Evolutionary conservation across 208 protist genomes (phyloP), one percentile per base, ranked within the genome.

Genomic region (Crithidia expoeki): DNA sequence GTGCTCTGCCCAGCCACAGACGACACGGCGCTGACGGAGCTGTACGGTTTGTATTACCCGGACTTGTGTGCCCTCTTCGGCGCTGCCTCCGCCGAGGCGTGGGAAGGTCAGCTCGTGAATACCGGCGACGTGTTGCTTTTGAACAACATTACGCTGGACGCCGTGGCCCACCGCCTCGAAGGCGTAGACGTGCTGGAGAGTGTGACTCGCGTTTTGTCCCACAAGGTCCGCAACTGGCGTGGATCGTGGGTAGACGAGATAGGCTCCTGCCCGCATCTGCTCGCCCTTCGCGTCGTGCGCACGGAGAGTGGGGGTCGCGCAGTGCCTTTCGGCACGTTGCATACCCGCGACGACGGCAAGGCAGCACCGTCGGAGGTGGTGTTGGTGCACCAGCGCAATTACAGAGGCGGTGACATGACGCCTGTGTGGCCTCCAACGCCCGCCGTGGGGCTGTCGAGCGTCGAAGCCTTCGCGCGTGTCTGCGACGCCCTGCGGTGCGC

Each of bases 91-190:
- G 77, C 76, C 9, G 28, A 42, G 7, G 44, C 68, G 23, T 75
- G 92, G 55, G 52, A 90, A 53, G 85, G 81, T 0, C 65, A 75
- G 38, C 57, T 93, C n/a, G 71, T 95, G n/a, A 78, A 76, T 52
- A 76, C 82, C 23, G 85, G 85, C n/a, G 85, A 92, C 49, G 77
- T 93, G 51, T 55, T 93, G 38, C 74, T 47, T 1, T 23, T 95
- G 9, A 66, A 71, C 0, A 42, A 57, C 12, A 53, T 38, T 19
- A 57, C 46, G 42, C 79, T 78, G n/a, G 62, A 64, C 47, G 46
- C 2, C 11, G 62, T 47, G 49, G 69, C 65, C 1, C 36, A 58
- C 10, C 51, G 49, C 36, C 46, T 80, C 14, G 81, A 79, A 19
- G 81, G 77, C 53, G 60, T 83, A 1, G 81, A 86, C 28, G 73